Conservation (phyloP, 208 protist genomes). For the Leishmania amazonensis region DNA sequence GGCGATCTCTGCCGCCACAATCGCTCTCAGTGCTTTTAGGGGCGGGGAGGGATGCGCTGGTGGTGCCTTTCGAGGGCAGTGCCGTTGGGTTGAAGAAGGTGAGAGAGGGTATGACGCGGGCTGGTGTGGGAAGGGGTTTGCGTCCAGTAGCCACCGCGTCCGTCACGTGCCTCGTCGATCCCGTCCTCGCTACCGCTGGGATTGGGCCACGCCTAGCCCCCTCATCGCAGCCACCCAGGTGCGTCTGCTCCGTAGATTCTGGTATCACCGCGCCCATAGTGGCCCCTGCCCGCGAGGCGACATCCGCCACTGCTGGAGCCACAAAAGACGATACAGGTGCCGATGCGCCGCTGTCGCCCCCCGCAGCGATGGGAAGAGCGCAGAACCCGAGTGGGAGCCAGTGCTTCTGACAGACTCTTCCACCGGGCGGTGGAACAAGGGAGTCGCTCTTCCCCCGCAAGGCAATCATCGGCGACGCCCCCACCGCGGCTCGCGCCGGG, state of each 20-base stretch:
- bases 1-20: not conserved
- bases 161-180: not conserved
- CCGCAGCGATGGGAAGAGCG: not conserved
- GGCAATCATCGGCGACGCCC: constrained; percentile 3
- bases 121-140: not conserved
- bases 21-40: not conserved
- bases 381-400: not conserved
- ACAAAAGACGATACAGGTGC: not conserved
- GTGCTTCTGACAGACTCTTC: not conserved
- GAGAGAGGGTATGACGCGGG: not conserved
- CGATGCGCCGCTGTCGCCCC: not conserved
- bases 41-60: not conserved
- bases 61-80: not conserved
- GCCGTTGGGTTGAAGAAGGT: not conserved
- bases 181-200: not conserved
- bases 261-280: not conserved
- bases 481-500: not conserved
- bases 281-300: too few species aligned
- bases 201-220: not conserved
- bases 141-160: not conserved
- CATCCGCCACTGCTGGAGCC: not conserved
- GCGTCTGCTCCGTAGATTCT: not conserved
- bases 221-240: not conserved
- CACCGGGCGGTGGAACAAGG: not conserved
- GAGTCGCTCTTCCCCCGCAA: constrained; percentile 7